Evolutionary conservation across 352 stramenopile genomes (phyloP).

Genomic region (Globisporangium parvum): DNA sequence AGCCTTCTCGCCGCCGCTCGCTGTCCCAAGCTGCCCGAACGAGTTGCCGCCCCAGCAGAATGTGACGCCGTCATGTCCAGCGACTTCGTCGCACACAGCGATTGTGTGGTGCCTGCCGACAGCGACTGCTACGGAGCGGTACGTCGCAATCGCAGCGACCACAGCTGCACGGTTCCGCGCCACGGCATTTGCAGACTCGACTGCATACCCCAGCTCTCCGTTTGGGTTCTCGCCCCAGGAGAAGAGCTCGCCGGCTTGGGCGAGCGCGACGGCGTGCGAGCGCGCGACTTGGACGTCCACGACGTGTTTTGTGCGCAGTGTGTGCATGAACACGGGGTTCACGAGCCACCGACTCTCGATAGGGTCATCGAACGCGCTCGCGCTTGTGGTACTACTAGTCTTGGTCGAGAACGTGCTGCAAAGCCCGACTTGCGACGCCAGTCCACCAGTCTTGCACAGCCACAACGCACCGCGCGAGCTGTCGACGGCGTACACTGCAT

Average conservation of each 20-base stretch:
- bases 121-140: conserved; percentile 43
- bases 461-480: conserved; percentile 40
- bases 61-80: conserved; percentile 52
- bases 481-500: conserved; percentile 71
- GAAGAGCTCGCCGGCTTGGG: conserved; percentile 86
- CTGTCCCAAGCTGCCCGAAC: conserved; percentile 56
- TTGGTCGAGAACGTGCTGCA: conserved; percentile 31
- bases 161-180: conserved; percentile 48
- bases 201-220: conserved; percentile 51
- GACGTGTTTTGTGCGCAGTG: conserved; percentile 53
- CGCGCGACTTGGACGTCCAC: conserved; percentile 39
- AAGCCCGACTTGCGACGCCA: conserved; percentile 58
- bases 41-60: conserved; percentile 76
- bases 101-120: conserved; percentile 61
- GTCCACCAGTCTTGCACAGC: conserved; percentile 70
- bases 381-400: conserved; percentile 13
- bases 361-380: conserved; percentile 29
- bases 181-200: conserved; percentile 37
- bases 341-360: conserved; percentile 65
- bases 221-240: conserved; percentile 95
- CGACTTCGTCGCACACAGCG: conserved; percentile 62
- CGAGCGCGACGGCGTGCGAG: conserved; percentile 68
- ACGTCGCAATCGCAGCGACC: conserved; percentile 48
- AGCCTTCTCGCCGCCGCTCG: conserved; percentile 1
- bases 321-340: conserved; percentile 61